Base-by-base conservation (phyloP, 345 rosid species). In the Turritis glabra region DNA sequence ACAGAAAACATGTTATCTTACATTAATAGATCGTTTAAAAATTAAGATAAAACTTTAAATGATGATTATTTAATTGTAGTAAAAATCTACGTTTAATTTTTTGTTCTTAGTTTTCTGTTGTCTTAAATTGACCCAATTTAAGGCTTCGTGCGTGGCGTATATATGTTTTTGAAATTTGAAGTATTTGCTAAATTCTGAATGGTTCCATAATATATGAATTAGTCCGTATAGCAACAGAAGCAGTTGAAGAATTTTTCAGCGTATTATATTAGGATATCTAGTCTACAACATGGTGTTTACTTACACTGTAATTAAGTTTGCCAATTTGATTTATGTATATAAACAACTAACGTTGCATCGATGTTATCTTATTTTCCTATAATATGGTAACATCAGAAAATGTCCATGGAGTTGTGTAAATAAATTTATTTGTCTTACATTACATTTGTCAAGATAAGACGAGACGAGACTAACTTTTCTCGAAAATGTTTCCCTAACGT, bases 1-100 rank as follows among this genome's bases (percentile, higher is more conserved):
- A n/a, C n/a, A n/a, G n/a, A n/a, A n/a, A n/a, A n/a, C n/a, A n/a
- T n/a, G n/a, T n/a, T n/a, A n/a, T n/a, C n/a, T n/a, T n/a, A n/a
- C n/a, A n/a, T n/a, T n/a, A n/a, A n/a, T n/a, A n/a, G n/a, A 80
- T 90, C 33, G 8, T 7, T 30, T 30, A 30, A 30, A 30, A 4
- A 30, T 7, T 30, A 30, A 4, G 14, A 11, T 38, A 10, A 38
- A 2, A 38, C 5, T 38, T 40, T 55, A 33, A 19, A 17, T 19
- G 13, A 25, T 35, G 51, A 62, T 26, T 13, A 40, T n/a, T 25
- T 7, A 23, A 52, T 26, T 32, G 3, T 23, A 11, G 30, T 13
- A 62, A 8, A 14, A 14, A 14, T 14, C 14, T 61, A 23, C 8
- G 4, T 40, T 22, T n/a, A n/a, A 19, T 7, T 14, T 22, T 38